A percentile compares a stretch with the other conserved stretches of the same genome.
These are phyloP conservation scores for Aureobasidium subglaciale DNA, from an alignment of 2,329 filamentous ascomycete species.

Conservation along the genomic window DNA sequence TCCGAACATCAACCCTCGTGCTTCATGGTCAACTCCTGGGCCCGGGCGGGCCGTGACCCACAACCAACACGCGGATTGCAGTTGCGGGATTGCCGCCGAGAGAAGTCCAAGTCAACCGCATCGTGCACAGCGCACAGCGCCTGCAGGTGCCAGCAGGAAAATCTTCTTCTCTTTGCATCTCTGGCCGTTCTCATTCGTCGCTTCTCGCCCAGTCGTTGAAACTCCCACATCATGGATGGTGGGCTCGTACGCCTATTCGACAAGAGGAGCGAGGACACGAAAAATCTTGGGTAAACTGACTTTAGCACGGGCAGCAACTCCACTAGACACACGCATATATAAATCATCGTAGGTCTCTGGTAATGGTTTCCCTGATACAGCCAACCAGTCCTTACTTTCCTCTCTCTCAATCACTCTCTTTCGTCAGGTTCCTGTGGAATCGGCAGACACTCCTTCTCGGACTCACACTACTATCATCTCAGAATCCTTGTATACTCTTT, in stretches of 20 bases:
- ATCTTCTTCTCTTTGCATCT: conserved; percentile 3
- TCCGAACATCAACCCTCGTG: conserved; percentile 11
- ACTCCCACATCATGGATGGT: conserved; percentile 1
- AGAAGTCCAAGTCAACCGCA: conserved; percentile 8
- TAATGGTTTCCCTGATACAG: not conserved
- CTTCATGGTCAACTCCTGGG: not conserved
- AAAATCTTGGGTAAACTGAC: conserved; percentile 2
- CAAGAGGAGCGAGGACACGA: not conserved
- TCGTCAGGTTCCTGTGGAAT: conserved; percentile 15
- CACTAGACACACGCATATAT: not conserved
- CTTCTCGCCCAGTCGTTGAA: conserved; percentile 3
- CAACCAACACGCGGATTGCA: conserved; percentile 10
- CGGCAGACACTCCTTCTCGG: conserved; percentile 11
- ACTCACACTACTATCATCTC: conserved; percentile 1
- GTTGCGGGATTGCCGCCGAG: conserved; percentile 9
- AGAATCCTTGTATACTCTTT: conserved; percentile 10
- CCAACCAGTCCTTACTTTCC: conserved; percentile 12
- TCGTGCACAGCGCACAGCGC: conserved; percentile 1
- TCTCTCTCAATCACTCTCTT: conserved; percentile 6
- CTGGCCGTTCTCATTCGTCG: conserved; percentile 8
- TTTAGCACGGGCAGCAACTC: not conserved
- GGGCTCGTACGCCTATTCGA: conserved; percentile 11
- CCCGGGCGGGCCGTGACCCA: conserved; percentile 11
- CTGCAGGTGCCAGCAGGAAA: conserved; percentile 9
- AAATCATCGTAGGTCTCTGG: not conserved